These are phyloP conservation scores for Tillandsia fasciculata DNA, from an alignment of 176 grass and related monocot species.

Conservation along the genomic window DNA sequence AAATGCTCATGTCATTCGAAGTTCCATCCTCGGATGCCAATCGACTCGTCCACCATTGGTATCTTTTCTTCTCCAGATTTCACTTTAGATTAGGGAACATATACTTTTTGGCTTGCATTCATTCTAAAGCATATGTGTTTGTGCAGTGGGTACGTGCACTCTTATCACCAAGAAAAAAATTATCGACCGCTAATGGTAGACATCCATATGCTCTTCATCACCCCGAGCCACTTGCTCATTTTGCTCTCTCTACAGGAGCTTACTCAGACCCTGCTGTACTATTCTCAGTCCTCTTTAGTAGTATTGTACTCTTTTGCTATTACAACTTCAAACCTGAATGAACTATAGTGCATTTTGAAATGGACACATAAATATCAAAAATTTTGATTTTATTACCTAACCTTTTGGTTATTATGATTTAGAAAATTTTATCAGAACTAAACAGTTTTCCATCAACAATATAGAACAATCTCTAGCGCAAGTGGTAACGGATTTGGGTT, in stretches of 20 bases:
- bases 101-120: background rate
- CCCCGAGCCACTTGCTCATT: slow-evolving; percentile 68
- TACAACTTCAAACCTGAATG: too few relatives aligned
- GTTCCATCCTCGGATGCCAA: slow-evolving; percentile 92
- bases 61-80: slow-evolving; percentile 8
- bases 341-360: too few relatives aligned
- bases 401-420: too few relatives aligned
- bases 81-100: background rate
- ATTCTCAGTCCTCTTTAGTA: background rate
- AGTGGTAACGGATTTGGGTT: too few relatives aligned
- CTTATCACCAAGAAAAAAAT: slow-evolving; percentile 42
- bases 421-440: too few relatives aligned
- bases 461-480: too few relatives aligned
- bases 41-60: slow-evolving; percentile 73
- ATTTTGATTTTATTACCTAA: too few relatives aligned
- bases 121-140: slow-evolving; percentile 4
- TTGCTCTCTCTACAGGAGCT: slow-evolving; percentile 83
- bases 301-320: background rate
- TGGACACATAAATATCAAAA: too few relatives aligned
- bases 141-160: slow-evolving; percentile 48
- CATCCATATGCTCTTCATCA: slow-evolving; percentile 53
- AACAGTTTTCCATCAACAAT: too few relatives aligned
- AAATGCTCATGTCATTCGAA: slow-evolving; percentile 70
- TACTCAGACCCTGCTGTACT: slow-evolving; percentile 88
- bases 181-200: slow-evolving; percentile 36